phyloP scores from a whole-genome alignment of 2,329 filamentous ascomycete genomes.

The Penicillium carneum region DNA sequence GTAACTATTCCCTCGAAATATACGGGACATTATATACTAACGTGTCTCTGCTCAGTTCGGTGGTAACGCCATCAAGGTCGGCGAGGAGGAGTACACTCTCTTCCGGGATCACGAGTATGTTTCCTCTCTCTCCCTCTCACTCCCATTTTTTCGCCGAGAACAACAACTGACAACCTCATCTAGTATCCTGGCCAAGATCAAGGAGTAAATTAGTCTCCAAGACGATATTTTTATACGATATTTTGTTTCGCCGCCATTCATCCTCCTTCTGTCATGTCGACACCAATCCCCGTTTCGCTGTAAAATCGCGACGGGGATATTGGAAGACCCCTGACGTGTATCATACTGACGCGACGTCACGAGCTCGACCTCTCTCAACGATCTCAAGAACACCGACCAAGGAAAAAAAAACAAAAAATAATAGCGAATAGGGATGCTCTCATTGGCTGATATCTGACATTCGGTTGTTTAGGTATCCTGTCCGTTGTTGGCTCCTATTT shows the following conservation, averaged over 20 bases:
- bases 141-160: no score
- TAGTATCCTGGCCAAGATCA: conserved; percentile 98
- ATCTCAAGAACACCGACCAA: conserved; percentile 33
- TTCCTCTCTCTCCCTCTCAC: not conserved
- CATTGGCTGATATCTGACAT: conserved; percentile 10
- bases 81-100: conserved; percentile 92
- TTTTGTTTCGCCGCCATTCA: conserved; percentile 28
- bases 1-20: not conserved
- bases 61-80: conserved; percentile 93
- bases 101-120: conserved; percentile 98
- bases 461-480: conserved; percentile 14
- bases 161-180: not conserved
- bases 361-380: conserved; percentile 37
- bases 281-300: conserved; percentile 20
- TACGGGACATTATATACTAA: conserved; percentile 29
- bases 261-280: conserved; percentile 23
- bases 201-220: conserved; percentile 71
- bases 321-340: conserved; percentile 38
- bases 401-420: conserved; percentile 32
- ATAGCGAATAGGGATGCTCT: conserved; percentile 11
- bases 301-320: conserved; percentile 24
- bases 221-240: conserved; percentile 18
- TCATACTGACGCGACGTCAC: conserved; percentile 44
- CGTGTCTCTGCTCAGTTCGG: conserved; percentile 69
- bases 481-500: conserved; percentile 2